Percentiles rank a stretch among this genome's conserved stretches.
Conservation (phyloP, 2,329 filamentous ascomycete genomes). For the Bipolaris cookei region DNA sequence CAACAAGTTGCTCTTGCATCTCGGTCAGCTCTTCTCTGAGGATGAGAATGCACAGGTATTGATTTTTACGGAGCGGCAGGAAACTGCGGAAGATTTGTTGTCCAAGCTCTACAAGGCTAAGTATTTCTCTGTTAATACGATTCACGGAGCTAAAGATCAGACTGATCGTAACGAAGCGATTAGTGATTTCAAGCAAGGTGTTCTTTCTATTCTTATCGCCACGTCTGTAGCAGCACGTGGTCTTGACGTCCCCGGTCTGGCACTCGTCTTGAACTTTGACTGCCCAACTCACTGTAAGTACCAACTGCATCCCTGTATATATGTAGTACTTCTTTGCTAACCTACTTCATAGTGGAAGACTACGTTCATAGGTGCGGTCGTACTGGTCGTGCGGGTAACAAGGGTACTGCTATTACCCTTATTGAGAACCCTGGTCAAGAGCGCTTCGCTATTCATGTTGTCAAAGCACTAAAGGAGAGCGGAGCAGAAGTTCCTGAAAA, state of each 20-base stretch:
- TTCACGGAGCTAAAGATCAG: slow-evolving; percentile 75
- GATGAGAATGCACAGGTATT: slow-evolving; percentile 90
- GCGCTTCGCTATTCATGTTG: slow-evolving; percentile 84
- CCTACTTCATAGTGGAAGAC: slow-evolving; percentile 68
- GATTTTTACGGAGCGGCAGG: slow-evolving; percentile 91
- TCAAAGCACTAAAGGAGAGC: slow-evolving; percentile 91
- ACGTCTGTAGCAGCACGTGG: slow-evolving; percentile 95
- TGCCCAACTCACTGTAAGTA: slow-evolving; percentile 74
- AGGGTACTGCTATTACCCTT: slow-evolving; percentile 92
- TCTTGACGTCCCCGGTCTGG: slow-evolving; percentile 93
- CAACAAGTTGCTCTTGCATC: slow-evolving; percentile 78
- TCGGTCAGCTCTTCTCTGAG: slow-evolving; percentile 83
- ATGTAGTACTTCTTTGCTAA: neutral
- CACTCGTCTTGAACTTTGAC: slow-evolving; percentile 95
- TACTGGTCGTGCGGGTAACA: slow-evolving; percentile 93
- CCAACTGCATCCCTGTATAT: neutral
- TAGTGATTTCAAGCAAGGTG: slow-evolving; percentile 64
- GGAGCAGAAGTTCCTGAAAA: slow-evolving; percentile 79
- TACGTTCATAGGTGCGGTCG: slow-evolving; percentile 95
- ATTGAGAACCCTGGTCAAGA: slow-evolving; percentile 91
- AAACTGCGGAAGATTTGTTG: slow-evolving; percentile 62
- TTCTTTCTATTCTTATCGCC: slow-evolving; percentile 87
- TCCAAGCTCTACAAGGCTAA: slow-evolving; percentile 40
- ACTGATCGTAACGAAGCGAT: slow-evolving; percentile 46
- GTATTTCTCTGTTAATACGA: slow-evolving; percentile 65